Evolutionary conservation across 2,329 filamentous ascomycete genomes (phyloP), one percentile per base, ranked within the genome.

Genomic region (Pseudocercospora vitis): DNA sequence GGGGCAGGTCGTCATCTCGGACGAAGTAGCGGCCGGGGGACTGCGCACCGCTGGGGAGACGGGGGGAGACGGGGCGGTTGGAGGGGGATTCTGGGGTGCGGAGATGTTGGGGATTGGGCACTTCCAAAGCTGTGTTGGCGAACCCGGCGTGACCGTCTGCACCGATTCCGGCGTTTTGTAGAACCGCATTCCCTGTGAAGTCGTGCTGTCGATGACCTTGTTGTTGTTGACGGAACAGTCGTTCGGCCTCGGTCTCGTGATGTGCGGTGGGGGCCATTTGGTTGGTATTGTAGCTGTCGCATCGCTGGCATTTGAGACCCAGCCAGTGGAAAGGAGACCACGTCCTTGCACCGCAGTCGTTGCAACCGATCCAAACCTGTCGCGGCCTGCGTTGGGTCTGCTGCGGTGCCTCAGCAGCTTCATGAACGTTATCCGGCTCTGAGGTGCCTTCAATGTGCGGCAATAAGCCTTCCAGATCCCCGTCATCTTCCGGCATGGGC

Each of bases 281-380:
- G 46, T 74, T 76, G 7, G 77, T 79, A 56, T 79, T 79, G 69
- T 78, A 79, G 14, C 75, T 76, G 53, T 78, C 76, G 64, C 77
- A 85, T 63, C 79, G 72, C 44, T 76, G 85, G 69, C 94, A 99
- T 71, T 95, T 96, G 40, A 96, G 77, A 0, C 94, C 94, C 3
- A 97, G 77, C 90, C 94, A 99, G 72, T 99, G 94, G 68, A 95
- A 99, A 24, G 82, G 81, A 18, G 94, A 90, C 18, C 88, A 87
- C 57, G 87, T 91, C 68, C 91, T 91, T 9, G 88, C 88, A 40
- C 86, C 89, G 73, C 94, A 99, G 73, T 99, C 94, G 69, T 99
- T 97, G 73, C 94, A 99, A 57, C 91, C 83, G 46, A 97, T 83
- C 59, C 91, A 82, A 11, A 91, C 92, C 58, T 85, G 60, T 39